Base-by-base conservation (phyloP, 2,329 filamentous ascomycete genomes). In the Fusarium heterosporum region DNA sequence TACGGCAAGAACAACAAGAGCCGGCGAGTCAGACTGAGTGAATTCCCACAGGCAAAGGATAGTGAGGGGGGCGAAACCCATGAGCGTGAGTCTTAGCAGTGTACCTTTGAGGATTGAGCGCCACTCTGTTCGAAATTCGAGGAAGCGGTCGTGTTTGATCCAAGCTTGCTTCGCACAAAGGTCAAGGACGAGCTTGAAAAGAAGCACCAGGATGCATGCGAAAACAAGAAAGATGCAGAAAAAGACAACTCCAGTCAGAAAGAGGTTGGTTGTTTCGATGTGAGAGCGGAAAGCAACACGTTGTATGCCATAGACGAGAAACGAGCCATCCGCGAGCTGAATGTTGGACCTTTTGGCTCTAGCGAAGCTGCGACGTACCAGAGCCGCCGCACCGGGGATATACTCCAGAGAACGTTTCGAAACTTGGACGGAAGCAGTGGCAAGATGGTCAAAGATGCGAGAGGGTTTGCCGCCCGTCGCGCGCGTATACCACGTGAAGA, bases 401-500 rank as follows among this genome's bases (percentile, higher is more conserved):
- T 76, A 61, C 13, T 81, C 73, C 16, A 84, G 67, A 12, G 81
- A 78, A 46, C 85, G 84, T 76, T 87, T 96, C 76, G 93, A 85
- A 5, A 97, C 90, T 73, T 95, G 86, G 16, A 97, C 92, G 0
- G 93, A 97, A 32, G 90, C 89, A 10, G 86, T 89, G 17, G 84
- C 85, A 46, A 97, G 83, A 28, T 87, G 88, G 64, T 92, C 90
- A 40, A 97, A 87, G 32, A 96, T 84, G 16, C 88, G 91, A 2
- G 93, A 89, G 1, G 95, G 92, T 1, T 87, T 93, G 62, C 95
- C 95, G 51, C 95, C 95, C 3, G 95, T 98, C 4, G 95, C 87
- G 51, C 94, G 91, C 80, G 97, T 93, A 77, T 97, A 98, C 95
- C 95, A 98, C 22, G 93, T 97, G 64, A 93, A 92, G 75, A 97